Evolutionary conservation across 352 stramenopile genomes (phyloP).

Genomic region (Phytophthora constricta): DNA sequence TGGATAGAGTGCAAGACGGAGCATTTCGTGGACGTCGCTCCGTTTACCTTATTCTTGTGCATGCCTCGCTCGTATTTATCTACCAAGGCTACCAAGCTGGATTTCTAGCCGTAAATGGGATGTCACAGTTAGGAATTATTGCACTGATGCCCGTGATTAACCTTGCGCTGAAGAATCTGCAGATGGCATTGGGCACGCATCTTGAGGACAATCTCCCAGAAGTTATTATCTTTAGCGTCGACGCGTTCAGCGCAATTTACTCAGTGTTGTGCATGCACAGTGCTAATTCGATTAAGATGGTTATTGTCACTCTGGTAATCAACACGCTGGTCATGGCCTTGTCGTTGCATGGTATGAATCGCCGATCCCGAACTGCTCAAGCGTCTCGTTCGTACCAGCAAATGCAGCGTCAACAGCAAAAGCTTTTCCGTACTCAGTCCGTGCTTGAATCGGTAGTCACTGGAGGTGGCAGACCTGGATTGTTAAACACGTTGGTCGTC

Average conservation of each 20-base stretch:
- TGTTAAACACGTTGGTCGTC: conserved; percentile 28
- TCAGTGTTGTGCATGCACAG: conserved; percentile 43
- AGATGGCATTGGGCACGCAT: conserved; percentile 38
- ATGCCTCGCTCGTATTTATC: conserved; percentile 39
- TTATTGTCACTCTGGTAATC: conserved; percentile 21
- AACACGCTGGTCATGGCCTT: conserved; percentile 23
- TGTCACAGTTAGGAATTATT: conserved; percentile 31
- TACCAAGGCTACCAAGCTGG: conserved; percentile 44
- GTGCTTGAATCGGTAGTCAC: conserved; percentile 22
- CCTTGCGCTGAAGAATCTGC: conserved; percentile 42
- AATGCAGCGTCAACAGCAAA: conserved; percentile 27
- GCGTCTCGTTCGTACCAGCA: conserved; percentile 30
- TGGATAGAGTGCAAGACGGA: conserved; percentile 23
- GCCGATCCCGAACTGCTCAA: conserved; percentile 20
- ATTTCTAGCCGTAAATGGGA: conserved; percentile 25
- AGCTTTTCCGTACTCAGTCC: conserved; percentile 15
- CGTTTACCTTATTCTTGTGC: conserved; percentile 23
- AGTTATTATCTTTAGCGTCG: conserved; percentile 42
- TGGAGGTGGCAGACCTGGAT: conserved; percentile 7
- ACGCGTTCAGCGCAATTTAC: conserved; percentile 51
- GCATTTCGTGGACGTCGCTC: conserved; percentile 24
- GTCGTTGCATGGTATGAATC: conserved; percentile 33
- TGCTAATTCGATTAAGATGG: conserved; percentile 34
- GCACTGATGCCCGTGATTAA: conserved; percentile 43
- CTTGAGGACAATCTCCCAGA: conserved; percentile 34